Evolutionary conservation across 2,329 filamentous ascomycete genomes (phyloP), one percentile per base, ranked within the genome.

Genomic region (Aspergillus japonicus): DNA sequence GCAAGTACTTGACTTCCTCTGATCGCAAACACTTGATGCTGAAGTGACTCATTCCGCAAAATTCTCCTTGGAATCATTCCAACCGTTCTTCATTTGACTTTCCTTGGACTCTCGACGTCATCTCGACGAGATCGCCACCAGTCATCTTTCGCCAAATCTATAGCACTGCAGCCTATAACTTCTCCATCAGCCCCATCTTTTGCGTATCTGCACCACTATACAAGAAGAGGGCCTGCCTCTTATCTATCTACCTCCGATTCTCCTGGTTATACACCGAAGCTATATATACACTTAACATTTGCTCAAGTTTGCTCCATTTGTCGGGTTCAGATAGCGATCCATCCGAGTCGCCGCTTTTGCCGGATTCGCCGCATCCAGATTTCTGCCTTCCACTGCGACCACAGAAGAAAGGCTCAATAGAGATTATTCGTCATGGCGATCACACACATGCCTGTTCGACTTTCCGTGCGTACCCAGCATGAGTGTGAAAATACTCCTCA

Each of bases 391-490:
- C 16, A 7, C 24, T n/a, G 8, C 24, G 14, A 39, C 31, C 12
- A 21, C 24, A 24, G 50, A 50, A 44, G 29, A 44, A 48, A 21
- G 7, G 14, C 33, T 31, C 24, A 23, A 14, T n/a, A 19, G 31
- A 16, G 21, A 19, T 33, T 24, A 16, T 47, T 10, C 52, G 55
- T 21, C 47, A 61, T 69, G 63, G 61, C 63, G 50, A 51, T 64
- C 10, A 35, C 54, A 31, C 59, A 62, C 47, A 57, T 59, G 16
- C 69, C 71, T 21, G 54, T 70, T 44, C 69, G 63, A 31, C 63
- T 75, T 29, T 73, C 71, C 14, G 58, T 75, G 12, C 63, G 66
- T 50, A 75, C 71, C 5, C 56, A 64, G 14, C 26, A 63, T 55
- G 62, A 47, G 44, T 59, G 65, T 31, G 56, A 47, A 12, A 33